Evolutionary conservation across 495 filamentous ascomycete species (phyloP).

Genomic region (Hamigera avellanea): DNA sequence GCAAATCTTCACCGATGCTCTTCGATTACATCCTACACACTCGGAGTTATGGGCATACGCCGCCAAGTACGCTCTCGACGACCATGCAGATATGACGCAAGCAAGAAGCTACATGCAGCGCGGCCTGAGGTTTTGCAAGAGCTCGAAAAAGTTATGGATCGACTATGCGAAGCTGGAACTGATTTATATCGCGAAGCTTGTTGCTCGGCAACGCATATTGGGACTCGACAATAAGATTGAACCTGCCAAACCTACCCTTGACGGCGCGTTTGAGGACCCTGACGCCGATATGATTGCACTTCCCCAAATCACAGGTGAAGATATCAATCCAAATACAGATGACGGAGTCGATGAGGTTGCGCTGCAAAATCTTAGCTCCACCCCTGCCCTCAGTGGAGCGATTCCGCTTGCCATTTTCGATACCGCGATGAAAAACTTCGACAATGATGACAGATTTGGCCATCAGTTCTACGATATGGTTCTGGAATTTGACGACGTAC

Average conservation of each 20-base stretch:
- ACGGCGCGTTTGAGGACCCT: constrained; percentile 21
- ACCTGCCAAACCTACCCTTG: constrained; percentile 29
- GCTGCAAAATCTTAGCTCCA: constrained; percentile 54
- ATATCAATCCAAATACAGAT: constrained; percentile 52
- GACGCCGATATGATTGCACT: constrained; percentile 48
- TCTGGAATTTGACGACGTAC: constrained; percentile 49
- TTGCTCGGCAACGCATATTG: constrained; percentile 54
- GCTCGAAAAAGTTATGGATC: constrained; percentile 61
- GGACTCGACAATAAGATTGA: constrained; percentile 46
- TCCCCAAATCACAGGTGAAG: constrained; percentile 49
- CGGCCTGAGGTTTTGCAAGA: constrained; percentile 77
- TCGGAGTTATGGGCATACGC: constrained; percentile 82
- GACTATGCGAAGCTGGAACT: constrained; percentile 89
- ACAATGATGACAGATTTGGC: constrained; percentile 46
- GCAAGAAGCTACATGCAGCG: constrained; percentile 81
- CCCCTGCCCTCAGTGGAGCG: constrained; percentile 76
- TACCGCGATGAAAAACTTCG: constrained; percentile 67
- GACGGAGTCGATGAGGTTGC: constrained; percentile 38
- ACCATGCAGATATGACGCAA: constrained; percentile 70
- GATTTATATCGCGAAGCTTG: constrained; percentile 77
- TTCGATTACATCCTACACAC: constrained; percentile 77
- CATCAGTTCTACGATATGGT: constrained; percentile 74
- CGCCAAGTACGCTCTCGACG: constrained; percentile 62
- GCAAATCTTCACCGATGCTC: constrained; percentile 59
- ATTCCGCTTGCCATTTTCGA: constrained; percentile 92